A percentile compares a stretch with the other conserved stretches of the same genome.
phyloP scores from a whole-genome alignment of 2,329 filamentous ascomycete species.

The Trichophyton equinum region DNA sequence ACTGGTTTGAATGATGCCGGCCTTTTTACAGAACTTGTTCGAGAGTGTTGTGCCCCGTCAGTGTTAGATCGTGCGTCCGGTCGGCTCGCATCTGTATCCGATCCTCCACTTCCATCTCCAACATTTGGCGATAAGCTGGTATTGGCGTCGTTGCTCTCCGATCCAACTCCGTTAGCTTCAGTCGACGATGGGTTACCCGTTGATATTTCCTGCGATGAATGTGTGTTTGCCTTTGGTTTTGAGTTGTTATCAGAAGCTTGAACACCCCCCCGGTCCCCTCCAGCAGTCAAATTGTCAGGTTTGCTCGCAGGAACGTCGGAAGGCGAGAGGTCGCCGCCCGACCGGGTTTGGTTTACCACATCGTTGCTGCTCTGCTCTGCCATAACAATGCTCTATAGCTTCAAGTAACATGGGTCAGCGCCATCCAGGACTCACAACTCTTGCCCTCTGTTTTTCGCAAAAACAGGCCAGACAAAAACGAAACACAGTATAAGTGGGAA shows the following conservation, averaged over 20 bases:
- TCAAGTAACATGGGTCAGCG: constrained; percentile 26
- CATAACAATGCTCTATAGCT: constrained; percentile 49
- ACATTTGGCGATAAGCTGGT: constrained; percentile 25
- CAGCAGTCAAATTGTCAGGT: constrained; percentile 42
- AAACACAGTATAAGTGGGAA: neutral
- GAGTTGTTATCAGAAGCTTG: constrained; percentile 18
- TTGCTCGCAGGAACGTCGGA: constrained; percentile 54
- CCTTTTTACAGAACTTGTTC: constrained; percentile 46
- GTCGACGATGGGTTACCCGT: neutral
- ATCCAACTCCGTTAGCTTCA: constrained; percentile 29
- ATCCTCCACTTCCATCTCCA: constrained; percentile 41
- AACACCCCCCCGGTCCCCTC: constrained; percentile 35
- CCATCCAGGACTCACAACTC: neutral
- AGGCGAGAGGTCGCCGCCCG: constrained; percentile 50
- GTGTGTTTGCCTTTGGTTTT: constrained; percentile 12
- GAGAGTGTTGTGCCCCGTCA: constrained; percentile 32
- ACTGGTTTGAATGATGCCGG: constrained; percentile 52
- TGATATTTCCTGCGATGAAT: constrained; percentile 4
- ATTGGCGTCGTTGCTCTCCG: constrained; percentile 27
- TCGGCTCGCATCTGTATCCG: constrained; percentile 51
- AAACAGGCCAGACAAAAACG: neutral
- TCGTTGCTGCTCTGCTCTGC: constrained; percentile 57
- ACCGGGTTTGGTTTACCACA: constrained; percentile 60
- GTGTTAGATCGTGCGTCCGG: constrained; percentile 35
- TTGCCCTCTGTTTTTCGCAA: neutral